Base-by-base conservation (phyloP, 306 rosid species). In the Dryas drummondii region DNA sequence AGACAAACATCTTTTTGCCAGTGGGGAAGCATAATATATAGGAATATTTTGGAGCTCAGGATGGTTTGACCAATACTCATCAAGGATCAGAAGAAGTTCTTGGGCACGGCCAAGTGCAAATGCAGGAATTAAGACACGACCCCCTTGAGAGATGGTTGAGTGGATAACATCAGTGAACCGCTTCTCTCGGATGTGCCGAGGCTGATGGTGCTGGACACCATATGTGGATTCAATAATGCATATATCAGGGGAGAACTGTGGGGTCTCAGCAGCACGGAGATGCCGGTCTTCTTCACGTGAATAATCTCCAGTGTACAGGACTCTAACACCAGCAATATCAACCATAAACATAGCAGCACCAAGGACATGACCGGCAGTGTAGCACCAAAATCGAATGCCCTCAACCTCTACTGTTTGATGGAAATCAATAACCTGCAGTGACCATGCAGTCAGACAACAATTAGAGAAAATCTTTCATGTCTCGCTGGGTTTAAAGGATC, bases 281-380 rank as follows among this genome's bases (percentile, higher is more conserved):
- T 94, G 98, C 9, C 98, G 81, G 64, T 94, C 98, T 81, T 94
- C 98, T 82, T 91, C 98, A 37, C 97, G 98, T 3, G 98, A 94
- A 82, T 91, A 94, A 61, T 94, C 98, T 75, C 98, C 98, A n/a
- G 97, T 94, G 82, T 94, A 94, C 37, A 94, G 87, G 57, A 94
- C 91, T 68, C 98, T 83, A 70, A 94, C 96, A 63, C 98, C 94
- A 4, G 96, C 98, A 22, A 94, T 90, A 80, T 94, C 98, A 79
- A 94, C 98, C 98, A 94, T 94, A 76, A 94, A 94, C 98, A 94
- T 94, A 70, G 98, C 98, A 86, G 98, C 98, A 80, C 98, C 98
- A 76, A 94, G 96, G 70, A 94, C 97, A 74, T 94, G 97, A 68
- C 98, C 98, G 4, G 98, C 98, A 76, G 96, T 85, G 81, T 94